Evolutionary conservation across 306 rosid species (phyloP), one percentile per base, ranked within the genome.

Genomic region (Casuarina cunninghamiana): DNA sequence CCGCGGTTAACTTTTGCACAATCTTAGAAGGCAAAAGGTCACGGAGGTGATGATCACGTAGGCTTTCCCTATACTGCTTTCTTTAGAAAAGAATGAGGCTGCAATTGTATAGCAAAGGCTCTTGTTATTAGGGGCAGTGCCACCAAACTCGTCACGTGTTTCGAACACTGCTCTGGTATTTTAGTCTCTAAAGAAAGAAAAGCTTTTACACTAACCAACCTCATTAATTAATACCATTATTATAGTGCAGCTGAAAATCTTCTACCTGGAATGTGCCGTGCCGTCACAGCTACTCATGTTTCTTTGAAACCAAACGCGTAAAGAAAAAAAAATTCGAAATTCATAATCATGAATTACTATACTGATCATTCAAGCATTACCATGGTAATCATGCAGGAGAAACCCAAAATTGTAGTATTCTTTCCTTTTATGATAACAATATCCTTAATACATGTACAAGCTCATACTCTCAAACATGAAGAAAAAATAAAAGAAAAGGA

Each of bases 261-360:
- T 80, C 78, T 73, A 48, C 8, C 55, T n/a, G 69, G 17, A 73
- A 16, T 71, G 13, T 82, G 76, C 84, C 88, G 75, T 87, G 83
- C 78, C 90, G 85, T 84, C 78, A 54, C 88, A 84, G 78, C 76
- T 79, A 80, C 88, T 84, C 87, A 68, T 82, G 87, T 75, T 78
- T 84, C 77, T 67, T 71, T 69, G 65, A 66, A 16, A 45, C 73
- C 81, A 70, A 75, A 70, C 44, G 70, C 32, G 32, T 26, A 26
- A 26, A 26, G 32, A 26, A 3, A 55, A 62, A 35, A 62, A 46
- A 16, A 9, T 17, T 58, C 73, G 35, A 44, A 77, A 72, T 42
- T 42, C 53, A 53, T 35, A 77, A 16, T 69, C 49, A 71, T 46
- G 38, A 72, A 21, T 60, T 49, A 60, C 41, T 35, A 9, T 70